Percentiles rank a stretch among this genome's conserved stretches.
Evolutionary conservation across 139 green algal species (phyloP).

Genomic region (Micractinium conductrix): DNA sequence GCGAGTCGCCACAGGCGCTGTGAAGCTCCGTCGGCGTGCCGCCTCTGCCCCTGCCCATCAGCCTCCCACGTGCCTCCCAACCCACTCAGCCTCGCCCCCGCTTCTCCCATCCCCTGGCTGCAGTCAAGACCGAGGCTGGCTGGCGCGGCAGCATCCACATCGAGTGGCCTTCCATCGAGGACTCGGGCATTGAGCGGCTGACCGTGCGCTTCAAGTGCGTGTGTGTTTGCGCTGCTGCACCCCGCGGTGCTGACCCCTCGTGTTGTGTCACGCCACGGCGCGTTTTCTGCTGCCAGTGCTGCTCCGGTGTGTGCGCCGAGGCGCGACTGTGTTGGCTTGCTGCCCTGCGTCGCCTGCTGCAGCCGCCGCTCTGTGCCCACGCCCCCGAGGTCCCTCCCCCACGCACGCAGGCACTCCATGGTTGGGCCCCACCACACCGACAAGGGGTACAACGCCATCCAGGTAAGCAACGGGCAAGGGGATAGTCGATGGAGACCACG

Average conservation of each 20-base stretch:
- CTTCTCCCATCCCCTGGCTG: neutral
- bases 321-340: neutral
- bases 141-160: neutral
- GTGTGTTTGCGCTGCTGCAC: too few species aligned
- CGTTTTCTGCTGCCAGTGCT: too few species aligned
- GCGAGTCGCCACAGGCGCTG: neutral
- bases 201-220: slow-evolving; percentile 15
- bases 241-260: too few species aligned
- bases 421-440: neutral
- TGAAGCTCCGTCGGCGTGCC: too few species aligned
- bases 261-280: neutral
- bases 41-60: too few species aligned
- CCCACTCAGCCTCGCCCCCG: neutral
- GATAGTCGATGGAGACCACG: too few species aligned
- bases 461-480: too few species aligned
- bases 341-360: neutral
- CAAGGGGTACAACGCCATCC: slow-evolving; percentile 14
- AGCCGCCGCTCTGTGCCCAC: neutral
- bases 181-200: neutral
- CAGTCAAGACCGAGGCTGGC: slow-evolving; percentile 1
- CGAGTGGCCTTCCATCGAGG: slow-evolving; percentile 1
- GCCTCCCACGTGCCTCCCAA: neutral
- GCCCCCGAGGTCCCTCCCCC: neutral
- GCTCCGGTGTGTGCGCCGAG: too few species aligned
- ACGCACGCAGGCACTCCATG: neutral